Evolutionary conservation across 768 basidiomycete genomes (phyloP), one percentile per base, ranked within the genome.

Genomic region (Pleurotus cornucopiae): DNA sequence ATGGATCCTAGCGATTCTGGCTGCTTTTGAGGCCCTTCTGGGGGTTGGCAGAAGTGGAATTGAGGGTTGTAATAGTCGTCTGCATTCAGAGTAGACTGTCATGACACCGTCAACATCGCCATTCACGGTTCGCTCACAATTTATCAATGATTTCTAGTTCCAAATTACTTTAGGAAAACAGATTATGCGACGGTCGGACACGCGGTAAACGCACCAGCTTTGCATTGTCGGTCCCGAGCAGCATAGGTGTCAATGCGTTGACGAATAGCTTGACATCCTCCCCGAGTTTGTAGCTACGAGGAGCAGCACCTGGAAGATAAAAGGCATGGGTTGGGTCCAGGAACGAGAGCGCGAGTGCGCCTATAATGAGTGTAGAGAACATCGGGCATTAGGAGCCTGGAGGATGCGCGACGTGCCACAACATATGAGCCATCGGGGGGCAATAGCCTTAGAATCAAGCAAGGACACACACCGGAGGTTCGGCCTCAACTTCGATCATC

Each of bases 11-110:
- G 74, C 1, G 86, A 88, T 69, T 95, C 94, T 2, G 92, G 88
- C 66, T 86, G 85, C 62, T 82, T 82, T 66, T 82, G 69, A 18
- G 85, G 79, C 7, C 92, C 94, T 16, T 74, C 86, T 41, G 78
- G 71, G 21, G 96, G 96, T 57, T 82, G 66, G 66, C 96, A 98
- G 70, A 98, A 97, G 59, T 84, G 85, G 60, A 98, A 89, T 53
- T 78, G 77, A 2, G 87, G 82, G 64, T 94, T 83, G 70, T 98
- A 98, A 71, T 96, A 98, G 69, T 98, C 96, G 69, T 96, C 92
- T 63, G 40, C 1, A 39, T 46, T 41, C 14, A 9, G 7, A 16
- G 46, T 21, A 34, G 18, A 34, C 30, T 34, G 30, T 34, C 30
- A 34, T 59, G 54, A 44, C 25, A 4, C 39, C 20, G 38, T 26